A percentile compares a stretch with the other conserved stretches of the same genome.
Conservation (phyloP, 2,329 filamentous ascomycete genomes). For the Parascedosporium putredinis region DNA sequence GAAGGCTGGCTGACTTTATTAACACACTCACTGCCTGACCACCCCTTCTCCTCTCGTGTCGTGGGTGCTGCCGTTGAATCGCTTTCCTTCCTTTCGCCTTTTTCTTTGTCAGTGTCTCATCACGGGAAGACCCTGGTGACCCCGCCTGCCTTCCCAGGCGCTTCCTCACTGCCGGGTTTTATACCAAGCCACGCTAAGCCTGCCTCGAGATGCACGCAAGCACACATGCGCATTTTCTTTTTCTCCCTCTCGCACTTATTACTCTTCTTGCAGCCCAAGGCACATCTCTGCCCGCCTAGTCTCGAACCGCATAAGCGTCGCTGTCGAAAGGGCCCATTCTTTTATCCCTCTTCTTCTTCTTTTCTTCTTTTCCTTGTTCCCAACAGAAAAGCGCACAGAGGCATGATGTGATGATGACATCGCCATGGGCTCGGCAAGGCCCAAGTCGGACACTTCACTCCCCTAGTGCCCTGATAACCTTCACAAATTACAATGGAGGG, state of each 20-base stretch:
- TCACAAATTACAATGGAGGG: no score
- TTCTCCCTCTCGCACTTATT: not conserved
- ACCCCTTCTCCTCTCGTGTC: not conserved
- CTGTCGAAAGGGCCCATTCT: no score
- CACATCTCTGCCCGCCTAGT: not conserved
- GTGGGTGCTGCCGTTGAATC: no score
- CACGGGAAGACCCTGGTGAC: no score
- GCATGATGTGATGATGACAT: conserved; percentile 1
- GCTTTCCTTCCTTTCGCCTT: no score
- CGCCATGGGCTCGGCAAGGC: not conserved
- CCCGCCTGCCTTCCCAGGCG: not conserved
- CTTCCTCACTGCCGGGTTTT: not conserved
- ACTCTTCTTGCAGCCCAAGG: not conserved
- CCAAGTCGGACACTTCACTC: no score
- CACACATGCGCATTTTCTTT: not conserved
- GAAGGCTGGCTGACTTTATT: not conserved
- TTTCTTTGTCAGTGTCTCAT: not conserved
- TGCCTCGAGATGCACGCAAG: not conserved
- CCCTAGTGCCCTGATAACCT: no score
- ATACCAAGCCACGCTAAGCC: not conserved
- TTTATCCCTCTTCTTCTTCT: no score
- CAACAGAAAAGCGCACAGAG: not conserved
- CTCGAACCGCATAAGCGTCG: no score
- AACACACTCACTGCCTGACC: not conserved
- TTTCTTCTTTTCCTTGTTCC: not conserved